These are phyloP conservation scores for Rhizopogon vulgaris DNA, from an alignment of 768 basidiomycete species.

Conservation along the genomic window DNA sequence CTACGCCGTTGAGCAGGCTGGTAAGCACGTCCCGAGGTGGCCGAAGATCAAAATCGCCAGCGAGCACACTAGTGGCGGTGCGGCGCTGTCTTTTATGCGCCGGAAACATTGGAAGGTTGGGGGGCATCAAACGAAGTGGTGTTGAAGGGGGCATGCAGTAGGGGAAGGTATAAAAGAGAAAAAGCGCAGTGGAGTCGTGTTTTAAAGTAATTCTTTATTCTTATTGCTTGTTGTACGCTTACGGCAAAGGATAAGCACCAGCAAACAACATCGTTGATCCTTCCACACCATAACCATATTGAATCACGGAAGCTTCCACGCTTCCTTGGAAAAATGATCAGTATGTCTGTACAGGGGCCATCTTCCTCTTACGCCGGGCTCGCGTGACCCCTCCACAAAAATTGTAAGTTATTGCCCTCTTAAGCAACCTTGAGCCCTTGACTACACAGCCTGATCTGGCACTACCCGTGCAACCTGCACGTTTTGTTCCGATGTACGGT, in stretches of 20 bases:
- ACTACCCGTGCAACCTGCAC: neutral
- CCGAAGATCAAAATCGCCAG: conserved; percentile 65
- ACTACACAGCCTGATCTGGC: conserved; percentile 4
- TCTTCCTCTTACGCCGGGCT: neutral
- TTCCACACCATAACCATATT: conserved; percentile 13
- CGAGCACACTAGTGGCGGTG: conserved; percentile 69
- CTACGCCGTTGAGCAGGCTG: conserved; percentile 71
- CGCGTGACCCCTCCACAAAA: neutral
- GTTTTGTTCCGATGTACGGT: conserved; percentile 4
- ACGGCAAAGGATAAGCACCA: conserved; percentile 31
- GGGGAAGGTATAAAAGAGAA: conserved; percentile 13
- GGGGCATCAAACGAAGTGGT: conserved; percentile 19
- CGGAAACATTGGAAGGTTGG: conserved; percentile 9
- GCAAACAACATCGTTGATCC: conserved; percentile 29
- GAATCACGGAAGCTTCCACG: conserved; percentile 7
- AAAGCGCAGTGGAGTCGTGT: conserved; percentile 27
- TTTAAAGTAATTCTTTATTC: conserved; percentile 22
- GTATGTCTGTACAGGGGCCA: neutral
- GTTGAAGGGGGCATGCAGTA: conserved; percentile 4
- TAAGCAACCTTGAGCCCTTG: neutral
- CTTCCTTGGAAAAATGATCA: conserved; percentile 4
- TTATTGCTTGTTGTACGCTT: conserved; percentile 29
- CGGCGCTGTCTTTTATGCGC: conserved; percentile 40
- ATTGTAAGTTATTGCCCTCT: neutral
- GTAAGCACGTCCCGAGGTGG: conserved; percentile 73